A percentile compares a stretch with the other conserved stretches of the same genome.
Conservation (phyloP, 140 eudicot species). For the Oenanthe javanica region DNA sequence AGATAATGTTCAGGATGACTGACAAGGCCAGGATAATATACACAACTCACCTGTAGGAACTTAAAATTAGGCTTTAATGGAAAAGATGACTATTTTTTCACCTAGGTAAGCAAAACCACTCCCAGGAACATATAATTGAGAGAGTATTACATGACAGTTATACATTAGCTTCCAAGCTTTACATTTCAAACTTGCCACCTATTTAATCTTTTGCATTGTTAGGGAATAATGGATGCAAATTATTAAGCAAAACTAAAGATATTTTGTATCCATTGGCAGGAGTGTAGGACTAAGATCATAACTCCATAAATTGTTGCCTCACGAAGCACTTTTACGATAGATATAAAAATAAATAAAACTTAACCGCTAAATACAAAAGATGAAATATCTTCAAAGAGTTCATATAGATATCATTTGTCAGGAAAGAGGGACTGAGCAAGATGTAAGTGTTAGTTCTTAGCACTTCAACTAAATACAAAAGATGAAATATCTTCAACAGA, state of each 20-base stretch:
- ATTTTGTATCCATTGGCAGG: not conserved
- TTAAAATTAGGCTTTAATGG: not conserved
- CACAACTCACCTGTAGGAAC: slow-evolving; percentile 62
- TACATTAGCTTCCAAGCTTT: not conserved
- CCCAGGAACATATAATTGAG: not conserved
- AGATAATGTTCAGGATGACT: slow-evolving; percentile 82
- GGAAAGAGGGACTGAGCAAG: not conserved
- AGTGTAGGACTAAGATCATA: not conserved
- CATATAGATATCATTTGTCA: not conserved
- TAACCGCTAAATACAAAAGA: too few species aligned
- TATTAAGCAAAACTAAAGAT: not conserved
- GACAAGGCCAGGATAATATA: slow-evolving; percentile 84
- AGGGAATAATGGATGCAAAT: not conserved
- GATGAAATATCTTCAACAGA: not conserved
- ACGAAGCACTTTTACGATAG: not conserved
- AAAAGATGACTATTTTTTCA: not conserved
- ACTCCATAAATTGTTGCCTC: not conserved
- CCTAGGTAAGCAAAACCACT: not conserved
- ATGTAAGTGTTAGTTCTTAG: not conserved
- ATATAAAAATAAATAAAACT: too few species aligned
- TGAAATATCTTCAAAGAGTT: not conserved
- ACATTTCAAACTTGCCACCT: not conserved
- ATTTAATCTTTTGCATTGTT: not conserved
- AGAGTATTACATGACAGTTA: not conserved
- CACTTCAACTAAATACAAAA: not conserved